Base-by-base conservation (phyloP, 116 monocot species). In the Iris pallida region DNA sequence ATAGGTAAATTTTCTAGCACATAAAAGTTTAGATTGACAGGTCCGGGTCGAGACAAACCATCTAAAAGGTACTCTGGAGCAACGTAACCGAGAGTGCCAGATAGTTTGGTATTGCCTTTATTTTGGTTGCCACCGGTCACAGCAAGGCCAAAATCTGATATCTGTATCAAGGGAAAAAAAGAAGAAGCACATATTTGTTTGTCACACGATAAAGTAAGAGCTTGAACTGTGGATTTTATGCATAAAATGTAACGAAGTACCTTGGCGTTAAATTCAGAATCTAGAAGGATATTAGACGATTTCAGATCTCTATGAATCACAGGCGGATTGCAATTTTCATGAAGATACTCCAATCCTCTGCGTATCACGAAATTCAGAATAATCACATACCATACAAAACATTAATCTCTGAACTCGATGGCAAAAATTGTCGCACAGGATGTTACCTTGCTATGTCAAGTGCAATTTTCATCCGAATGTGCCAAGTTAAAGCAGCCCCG, bases 121-220 rank as follows among this genome's bases (percentile, higher is more conserved):
- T 78, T 80, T 72, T 82, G 86, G 60, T 73, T 76, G 40, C 79
- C 79, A 47, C 71, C 81, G 42, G 42, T 71, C 19, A 93, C 86
- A 45, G 99, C 90, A 78, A 93, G 88, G 19, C 99, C 90, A 81
- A 99, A 99, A 82, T 93, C 99, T 64, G 99, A 81, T 73, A 99
- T 86, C 99, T 93, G 72, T 43, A 76, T 8, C 54, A 54, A 53
- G 18, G n/a, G n/a, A n/a, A 46, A 61, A 53, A 73, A 42, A 64
- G 6, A 61, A 1, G 15, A 47, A 41, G 7, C 13, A 14, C 8
- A 42, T 10, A 44, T 44, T 14, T 14, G 13, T 42, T 14, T 5
- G 42, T 15, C 14, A 12, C 3, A 1, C 15, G 53, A 6, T 20
- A 13, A 30, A 15, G 20, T 3, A 16, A 20, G 18, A 48, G 47